Conservation (phyloP, 2,329 filamentous ascomycete species). For the Aphanocladium album region DNA sequence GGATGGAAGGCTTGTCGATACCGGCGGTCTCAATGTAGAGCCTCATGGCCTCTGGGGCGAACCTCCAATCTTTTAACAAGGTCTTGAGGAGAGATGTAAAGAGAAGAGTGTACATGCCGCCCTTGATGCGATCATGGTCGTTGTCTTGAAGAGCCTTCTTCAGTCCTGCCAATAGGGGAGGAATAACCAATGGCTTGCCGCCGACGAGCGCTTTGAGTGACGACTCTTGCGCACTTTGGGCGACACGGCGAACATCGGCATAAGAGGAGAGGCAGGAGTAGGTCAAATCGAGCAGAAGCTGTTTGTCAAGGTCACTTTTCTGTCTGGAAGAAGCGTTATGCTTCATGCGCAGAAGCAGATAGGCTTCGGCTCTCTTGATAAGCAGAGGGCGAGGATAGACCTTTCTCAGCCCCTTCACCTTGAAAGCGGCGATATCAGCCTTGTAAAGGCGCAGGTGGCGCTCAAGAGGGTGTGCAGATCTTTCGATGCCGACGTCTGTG, state of each 20-base stretch:
- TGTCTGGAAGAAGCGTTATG: conserved; percentile 87
- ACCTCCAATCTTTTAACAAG: conserved; percentile 87
- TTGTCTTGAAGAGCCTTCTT: conserved; percentile 71
- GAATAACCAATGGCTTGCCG: conserved; percentile 82
- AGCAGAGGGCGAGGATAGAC: conserved; percentile 89
- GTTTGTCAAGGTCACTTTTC: conserved; percentile 85
- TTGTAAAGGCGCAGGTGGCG: conserved; percentile 78
- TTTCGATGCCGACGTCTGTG: conserved; percentile 92
- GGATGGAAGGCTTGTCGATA: conserved; percentile 91
- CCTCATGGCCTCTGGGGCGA: conserved; percentile 82
- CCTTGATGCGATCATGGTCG: conserved; percentile 90
- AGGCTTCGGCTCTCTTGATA: conserved; percentile 87
- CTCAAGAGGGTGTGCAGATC: conserved; percentile 89
- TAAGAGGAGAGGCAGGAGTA: conserved; percentile 88
- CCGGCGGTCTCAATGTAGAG: conserved; percentile 85
- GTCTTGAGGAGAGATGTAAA: conserved; percentile 87
- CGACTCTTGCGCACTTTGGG: conserved; percentile 87
- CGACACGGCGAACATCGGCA: conserved; percentile 90
- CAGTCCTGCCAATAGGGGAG: conserved; percentile 74
- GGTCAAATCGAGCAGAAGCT: conserved; percentile 77
- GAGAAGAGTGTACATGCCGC: conserved; percentile 83
- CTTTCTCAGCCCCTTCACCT: conserved; percentile 87
- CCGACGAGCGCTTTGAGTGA: conserved; percentile 89
- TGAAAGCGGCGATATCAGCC: conserved; percentile 86
- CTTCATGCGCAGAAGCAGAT: conserved; percentile 88